Base-by-base conservation (phyloP, 371 early-diverging fungal species). In the Mortierella sp. region DNA sequence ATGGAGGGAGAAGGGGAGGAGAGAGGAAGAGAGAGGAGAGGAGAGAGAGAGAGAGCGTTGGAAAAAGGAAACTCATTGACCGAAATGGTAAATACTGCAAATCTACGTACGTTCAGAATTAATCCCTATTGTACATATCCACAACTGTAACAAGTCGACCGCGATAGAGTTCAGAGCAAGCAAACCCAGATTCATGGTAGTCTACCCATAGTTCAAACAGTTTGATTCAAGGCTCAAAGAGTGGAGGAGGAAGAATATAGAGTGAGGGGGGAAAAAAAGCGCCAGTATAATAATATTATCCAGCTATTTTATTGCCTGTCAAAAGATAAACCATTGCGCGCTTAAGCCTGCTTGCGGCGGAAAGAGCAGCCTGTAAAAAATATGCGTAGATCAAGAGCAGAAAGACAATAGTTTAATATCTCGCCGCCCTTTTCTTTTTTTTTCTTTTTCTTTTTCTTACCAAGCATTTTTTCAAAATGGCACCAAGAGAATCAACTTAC, bases 271-370 rank as follows among this genome's bases (percentile, higher is more conserved):
- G 21, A 14, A 26, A 26, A 21, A 21, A 26, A 29, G 37, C 16
- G 28, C 28, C 57, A 57, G 37, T 43, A 57, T 1, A 29, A 28
- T 23, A 29, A 57, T 57, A 29, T 37, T 37, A 37, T 60, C 64
- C 67, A 60, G 67, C 72, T 23, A 51, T 75, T n/a, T 81, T 70
- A 66, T 75, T 75, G 68, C 60, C 47, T 62, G 57, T 26, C 57
- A 46, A 55, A 44, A 15, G 59, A 61, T 57, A 67, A 68, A 57
- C 75, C 64, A 69, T 37, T 37, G 37, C 37, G 75, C 57, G 53
- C 68, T 81, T 81, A 81, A 69, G 76, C 75, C 72, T 72, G 75
- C 81, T 81, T 81, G 69, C 81, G 81, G 75, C 81, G 81, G 81
- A 81, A 81, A 62, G 81, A 75, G 81, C 81, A 81, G 60, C 81